A percentile compares a stretch with the other conserved stretches of the same genome.
Conservation (phyloP, 345 rosid species). For the Melastoma malabathricum region DNA sequence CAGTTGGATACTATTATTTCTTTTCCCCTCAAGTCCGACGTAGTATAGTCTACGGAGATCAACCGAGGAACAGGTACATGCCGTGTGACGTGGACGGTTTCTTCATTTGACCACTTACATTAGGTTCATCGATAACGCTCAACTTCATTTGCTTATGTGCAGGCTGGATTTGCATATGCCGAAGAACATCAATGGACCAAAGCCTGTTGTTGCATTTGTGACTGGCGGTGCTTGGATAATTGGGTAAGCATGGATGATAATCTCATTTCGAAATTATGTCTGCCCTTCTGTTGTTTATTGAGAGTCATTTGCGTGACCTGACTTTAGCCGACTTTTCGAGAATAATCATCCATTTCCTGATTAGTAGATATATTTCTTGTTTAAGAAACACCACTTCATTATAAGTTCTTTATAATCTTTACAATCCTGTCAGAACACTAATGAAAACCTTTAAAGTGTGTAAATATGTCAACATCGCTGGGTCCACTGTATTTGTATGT, state of each 20-base stretch:
- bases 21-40: constrained; percentile 63
- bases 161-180: constrained; percentile 92
- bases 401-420: too few species aligned
- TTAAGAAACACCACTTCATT: too few species aligned
- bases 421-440: too few species aligned
- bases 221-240: constrained; percentile 99
- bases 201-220: constrained; percentile 86
- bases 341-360: too few species aligned
- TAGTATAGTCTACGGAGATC: constrained; percentile 81
- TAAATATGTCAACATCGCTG: too few species aligned
- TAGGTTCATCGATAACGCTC: constrained; percentile 1
- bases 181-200: constrained; percentile 36
- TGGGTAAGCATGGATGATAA: constrained; percentile 41
- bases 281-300: background rate
- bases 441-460: too few species aligned
- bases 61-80: constrained; percentile 81
- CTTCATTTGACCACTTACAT: constrained; percentile 1
- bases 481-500: background rate
- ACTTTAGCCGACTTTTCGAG: too few species aligned
- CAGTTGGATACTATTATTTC: constrained; percentile 83
- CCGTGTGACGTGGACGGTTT: too few species aligned
- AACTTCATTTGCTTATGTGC: constrained; percentile 4
- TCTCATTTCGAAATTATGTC: constrained; percentile 1
- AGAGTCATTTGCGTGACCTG: too few species aligned
- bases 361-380: too few species aligned